phyloP scores from a whole-genome alignment of 2,329 filamentous ascomycete genomes.

The Diaporthe citri region DNA sequence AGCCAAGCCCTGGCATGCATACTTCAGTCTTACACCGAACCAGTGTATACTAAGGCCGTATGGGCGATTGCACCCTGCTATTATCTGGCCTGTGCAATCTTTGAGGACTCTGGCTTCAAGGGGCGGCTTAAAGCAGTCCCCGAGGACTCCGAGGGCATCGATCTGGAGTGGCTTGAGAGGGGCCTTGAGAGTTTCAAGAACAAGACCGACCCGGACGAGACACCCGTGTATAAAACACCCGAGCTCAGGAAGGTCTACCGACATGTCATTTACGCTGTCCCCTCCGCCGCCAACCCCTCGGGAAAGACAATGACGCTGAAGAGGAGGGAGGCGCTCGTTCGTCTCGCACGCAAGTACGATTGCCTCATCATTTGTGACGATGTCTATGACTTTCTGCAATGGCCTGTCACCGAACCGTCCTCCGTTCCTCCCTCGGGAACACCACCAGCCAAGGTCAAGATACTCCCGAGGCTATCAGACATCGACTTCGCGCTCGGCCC shows the following conservation, averaged over 20 bases:
- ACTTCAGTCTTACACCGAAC: conserved; percentile 85
- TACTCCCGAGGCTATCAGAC: conserved; percentile 83
- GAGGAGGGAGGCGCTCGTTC: conserved; percentile 76
- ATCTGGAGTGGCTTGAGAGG: conserved; percentile 71
- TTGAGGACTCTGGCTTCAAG: conserved; percentile 83
- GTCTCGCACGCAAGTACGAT: conserved; percentile 82
- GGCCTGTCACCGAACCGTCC: conserved; percentile 61
- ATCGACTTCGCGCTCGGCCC: conserved; percentile 78
- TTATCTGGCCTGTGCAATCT: conserved; percentile 86
- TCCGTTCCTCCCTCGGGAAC: conserved; percentile 47
- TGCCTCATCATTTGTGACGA: conserved; percentile 90
- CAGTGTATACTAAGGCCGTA: conserved; percentile 77
- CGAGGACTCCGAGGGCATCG: conserved; percentile 83
- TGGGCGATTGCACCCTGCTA: conserved; percentile 89
- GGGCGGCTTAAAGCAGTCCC: conserved; percentile 76
- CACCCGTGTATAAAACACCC: conserved; percentile 58
- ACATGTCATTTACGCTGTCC: conserved; percentile 89
- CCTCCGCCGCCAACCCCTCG: conserved; percentile 90
- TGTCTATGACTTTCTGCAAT: conserved; percentile 93
- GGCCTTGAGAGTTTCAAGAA: conserved; percentile 56
- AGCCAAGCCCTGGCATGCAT: conserved; percentile 85
- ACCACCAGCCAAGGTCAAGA: conserved; percentile 53
- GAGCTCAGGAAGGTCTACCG: conserved; percentile 82
- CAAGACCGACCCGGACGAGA: conserved; percentile 37
- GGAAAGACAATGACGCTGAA: conserved; percentile 82